A percentile compares a stretch with the other conserved stretches of the same genome.
phyloP scores from a whole-genome alignment of 345 rosid genomes.

The Psidium guajava region DNA sequence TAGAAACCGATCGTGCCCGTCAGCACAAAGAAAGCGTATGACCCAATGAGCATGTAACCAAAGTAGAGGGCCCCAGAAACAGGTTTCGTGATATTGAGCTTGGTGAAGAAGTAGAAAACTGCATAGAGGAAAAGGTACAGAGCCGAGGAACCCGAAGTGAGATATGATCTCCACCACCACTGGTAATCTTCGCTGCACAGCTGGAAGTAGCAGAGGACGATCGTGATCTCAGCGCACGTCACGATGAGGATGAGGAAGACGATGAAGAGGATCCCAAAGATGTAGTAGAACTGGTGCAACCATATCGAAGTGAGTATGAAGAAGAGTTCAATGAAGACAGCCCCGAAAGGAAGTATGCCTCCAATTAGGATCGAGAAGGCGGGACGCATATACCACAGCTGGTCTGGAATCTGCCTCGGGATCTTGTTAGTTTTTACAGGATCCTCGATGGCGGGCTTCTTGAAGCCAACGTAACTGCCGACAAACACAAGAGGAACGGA shows the following conservation, averaged over 20 bases:
- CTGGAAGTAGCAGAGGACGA: slow-evolving; percentile 93
- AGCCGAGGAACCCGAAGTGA: slow-evolving; percentile 84
- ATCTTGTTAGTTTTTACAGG: slow-evolving; percentile 89
- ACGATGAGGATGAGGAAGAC: slow-evolving; percentile 68
- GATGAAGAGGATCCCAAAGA: slow-evolving; percentile 82
- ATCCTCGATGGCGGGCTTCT: slow-evolving; percentile 59
- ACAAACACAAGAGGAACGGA: slow-evolving; percentile 79
- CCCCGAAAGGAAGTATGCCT: slow-evolving; percentile 92
- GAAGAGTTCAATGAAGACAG: slow-evolving; percentile 90
- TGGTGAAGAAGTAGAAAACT: slow-evolving; percentile 76
- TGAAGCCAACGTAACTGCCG: slow-evolving; percentile 66
- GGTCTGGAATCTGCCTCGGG: slow-evolving; percentile 77
- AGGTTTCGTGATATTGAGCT: slow-evolving; percentile 80
- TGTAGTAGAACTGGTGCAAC: slow-evolving; percentile 89
- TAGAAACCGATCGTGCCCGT: slow-evolving; percentile 82
- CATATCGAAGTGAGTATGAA: slow-evolving; percentile 89
- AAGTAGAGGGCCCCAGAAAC: slow-evolving; percentile 75
- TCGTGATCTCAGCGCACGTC: slow-evolving; percentile 83
- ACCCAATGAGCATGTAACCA: slow-evolving; percentile 76
- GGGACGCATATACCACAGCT: slow-evolving; percentile 87
- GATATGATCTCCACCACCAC: slow-evolving; percentile 98
- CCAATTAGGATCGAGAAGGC: slow-evolving; percentile 73
- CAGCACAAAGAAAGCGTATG: slow-evolving; percentile 70
- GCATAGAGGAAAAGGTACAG: slow-evolving; percentile 86
- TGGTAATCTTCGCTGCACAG: slow-evolving; percentile 87